Conservation (phyloP, 352 stramenopile genomes). For the Globisporangium cylindrosporum region DNA sequence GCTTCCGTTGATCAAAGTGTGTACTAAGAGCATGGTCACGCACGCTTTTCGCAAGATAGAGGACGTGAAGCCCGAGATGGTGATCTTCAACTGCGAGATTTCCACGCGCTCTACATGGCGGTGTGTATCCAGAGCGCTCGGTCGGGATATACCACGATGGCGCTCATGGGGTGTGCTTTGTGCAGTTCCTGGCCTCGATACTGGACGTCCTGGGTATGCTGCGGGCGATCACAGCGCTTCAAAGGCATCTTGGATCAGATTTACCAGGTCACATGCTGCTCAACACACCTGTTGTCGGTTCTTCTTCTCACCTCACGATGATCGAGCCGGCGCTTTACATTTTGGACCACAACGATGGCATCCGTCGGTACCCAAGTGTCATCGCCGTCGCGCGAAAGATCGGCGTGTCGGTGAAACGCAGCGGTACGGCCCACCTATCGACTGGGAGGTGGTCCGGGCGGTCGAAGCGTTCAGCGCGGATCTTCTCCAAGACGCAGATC, state of each 20-base stretch:
- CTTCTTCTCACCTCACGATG: neutral
- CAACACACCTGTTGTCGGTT: no score
- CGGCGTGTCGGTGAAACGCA: neutral
- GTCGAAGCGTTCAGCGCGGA: no score
- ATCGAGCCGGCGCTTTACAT: neutral
- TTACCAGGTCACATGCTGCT: no score
- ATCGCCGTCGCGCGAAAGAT: neutral
- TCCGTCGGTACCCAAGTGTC: neutral
- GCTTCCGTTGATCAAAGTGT: slow-evolving; percentile 19
- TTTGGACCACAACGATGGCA: neutral
- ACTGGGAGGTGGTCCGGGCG: no score
- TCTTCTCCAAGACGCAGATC: no score
- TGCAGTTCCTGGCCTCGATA: neutral
- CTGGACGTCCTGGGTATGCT: neutral
- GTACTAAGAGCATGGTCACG: slow-evolving; percentile 23
- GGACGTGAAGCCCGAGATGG: slow-evolving; percentile 26
- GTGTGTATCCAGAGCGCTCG: slow-evolving; percentile 26
- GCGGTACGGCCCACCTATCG: neutral
- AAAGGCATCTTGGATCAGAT: neutral
- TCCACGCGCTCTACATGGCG: slow-evolving; percentile 24
- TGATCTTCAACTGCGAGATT: slow-evolving; percentile 28
- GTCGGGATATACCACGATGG: slow-evolving; percentile 18
- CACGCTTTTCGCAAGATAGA: slow-evolving; percentile 22
- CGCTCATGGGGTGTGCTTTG: neutral
- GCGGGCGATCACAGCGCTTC: neutral